These are phyloP conservation scores for Fusarium luffae DNA, from an alignment of 2,329 filamentous ascomycete genomes.

Conservation along the genomic window DNA sequence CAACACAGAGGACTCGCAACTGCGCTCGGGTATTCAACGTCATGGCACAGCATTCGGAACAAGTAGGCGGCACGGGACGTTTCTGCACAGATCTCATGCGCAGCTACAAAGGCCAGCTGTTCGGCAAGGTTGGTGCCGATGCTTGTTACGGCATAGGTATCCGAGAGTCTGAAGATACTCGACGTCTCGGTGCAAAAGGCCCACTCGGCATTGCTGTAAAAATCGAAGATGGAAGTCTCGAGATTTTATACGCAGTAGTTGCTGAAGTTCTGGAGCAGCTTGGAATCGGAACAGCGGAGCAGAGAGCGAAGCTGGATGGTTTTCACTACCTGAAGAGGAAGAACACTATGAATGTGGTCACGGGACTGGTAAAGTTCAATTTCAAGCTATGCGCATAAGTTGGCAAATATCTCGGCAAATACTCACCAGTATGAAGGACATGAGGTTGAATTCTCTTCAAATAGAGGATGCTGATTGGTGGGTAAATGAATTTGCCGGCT, in stretches of 20 bases:
- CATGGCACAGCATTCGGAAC: constrained; percentile 56
- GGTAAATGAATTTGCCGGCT: constrained; percentile 3
- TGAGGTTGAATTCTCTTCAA: neutral
- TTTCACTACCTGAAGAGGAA: constrained; percentile 51
- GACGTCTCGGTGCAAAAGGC: constrained; percentile 50
- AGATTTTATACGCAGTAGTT: constrained; percentile 57
- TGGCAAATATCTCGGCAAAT: neutral
- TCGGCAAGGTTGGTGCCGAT: constrained; percentile 62
- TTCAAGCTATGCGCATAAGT: constrained; percentile 19
- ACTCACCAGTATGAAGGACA: neutral
- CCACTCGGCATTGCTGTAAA: constrained; percentile 59
- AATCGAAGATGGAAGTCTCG: constrained; percentile 60
- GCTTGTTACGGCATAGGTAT: constrained; percentile 60
- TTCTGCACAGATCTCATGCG: constrained; percentile 61
- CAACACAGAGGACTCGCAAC: constrained; percentile 24
- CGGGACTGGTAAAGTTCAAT: constrained; percentile 43
- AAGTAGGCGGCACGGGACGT: constrained; percentile 57
- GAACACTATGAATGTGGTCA: constrained; percentile 55
- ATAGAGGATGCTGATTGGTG: constrained; percentile 13
- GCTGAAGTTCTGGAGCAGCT: constrained; percentile 58
- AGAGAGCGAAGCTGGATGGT: constrained; percentile 43
- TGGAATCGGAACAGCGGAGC: constrained; percentile 49
- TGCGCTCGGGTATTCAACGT: constrained; percentile 54
- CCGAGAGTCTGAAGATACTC: constrained; percentile 51
- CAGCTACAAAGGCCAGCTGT: constrained; percentile 50